These are phyloP conservation scores for Trichocladium uniseriatum DNA, from an alignment of 495 filamentous ascomycete genomes.

Conservation along the genomic window DNA sequence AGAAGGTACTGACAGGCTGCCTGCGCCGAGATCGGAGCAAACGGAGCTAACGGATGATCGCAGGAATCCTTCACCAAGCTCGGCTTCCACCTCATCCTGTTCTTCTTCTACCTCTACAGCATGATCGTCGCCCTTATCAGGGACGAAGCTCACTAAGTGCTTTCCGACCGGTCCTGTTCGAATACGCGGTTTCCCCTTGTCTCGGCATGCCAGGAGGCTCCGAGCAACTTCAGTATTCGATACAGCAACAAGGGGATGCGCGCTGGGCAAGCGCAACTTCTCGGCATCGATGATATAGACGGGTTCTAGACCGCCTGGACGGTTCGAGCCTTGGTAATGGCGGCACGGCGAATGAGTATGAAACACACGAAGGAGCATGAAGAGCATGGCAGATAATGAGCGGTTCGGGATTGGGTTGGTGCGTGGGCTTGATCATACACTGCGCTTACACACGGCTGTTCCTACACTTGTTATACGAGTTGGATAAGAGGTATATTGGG, in stretches of 20 bases:
- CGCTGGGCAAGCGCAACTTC: not conserved
- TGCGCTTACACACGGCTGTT: not conserved
- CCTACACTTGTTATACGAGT: not conserved
- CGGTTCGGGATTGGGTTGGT: not conserved
- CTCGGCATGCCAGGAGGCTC: not conserved
- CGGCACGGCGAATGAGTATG: not conserved
- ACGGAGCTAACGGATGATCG: not conserved
- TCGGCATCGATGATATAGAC: not conserved
- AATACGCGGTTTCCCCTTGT: not conserved
- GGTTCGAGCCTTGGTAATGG: not conserved
- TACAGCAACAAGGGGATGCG: not conserved
- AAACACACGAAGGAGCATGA: slow-evolving; percentile 1
- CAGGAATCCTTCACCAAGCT: slow-evolving; percentile 99
- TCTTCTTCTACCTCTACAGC: slow-evolving; percentile 99
- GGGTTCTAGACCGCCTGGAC: not conserved
- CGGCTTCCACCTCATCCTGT: slow-evolving; percentile 97
- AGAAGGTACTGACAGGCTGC: slow-evolving; percentile 57
- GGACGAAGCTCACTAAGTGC: slow-evolving; percentile 73
- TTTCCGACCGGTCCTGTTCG: not conserved
- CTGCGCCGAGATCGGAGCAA: not conserved
- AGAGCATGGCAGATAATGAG: slow-evolving; percentile 3
- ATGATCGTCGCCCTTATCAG: slow-evolving; percentile 99
- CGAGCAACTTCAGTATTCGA: too few species aligned
- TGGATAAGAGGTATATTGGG: not conserved
- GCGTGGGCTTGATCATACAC: not conserved